Evolutionary conservation across 345 rosid genomes (phyloP).

Genomic region (Citrus cavaleriei): DNA sequence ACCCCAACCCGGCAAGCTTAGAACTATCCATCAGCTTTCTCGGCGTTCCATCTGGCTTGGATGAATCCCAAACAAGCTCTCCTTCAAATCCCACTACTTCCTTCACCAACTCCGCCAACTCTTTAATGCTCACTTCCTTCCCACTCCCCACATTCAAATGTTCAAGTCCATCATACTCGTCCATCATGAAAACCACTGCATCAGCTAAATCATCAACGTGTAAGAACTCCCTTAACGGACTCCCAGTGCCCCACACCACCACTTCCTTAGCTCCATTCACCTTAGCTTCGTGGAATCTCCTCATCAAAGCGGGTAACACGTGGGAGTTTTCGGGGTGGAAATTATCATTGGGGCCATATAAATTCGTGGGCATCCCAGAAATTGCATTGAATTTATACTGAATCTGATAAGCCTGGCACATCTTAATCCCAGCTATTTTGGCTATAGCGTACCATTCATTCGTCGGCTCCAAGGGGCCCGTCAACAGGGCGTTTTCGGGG

Average conservation of each 20-base stretch:
- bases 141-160: slow-evolving; percentile 95
- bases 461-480: slow-evolving; percentile 84
- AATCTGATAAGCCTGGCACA: slow-evolving; percentile 87
- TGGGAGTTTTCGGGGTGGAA: slow-evolving; percentile 94
- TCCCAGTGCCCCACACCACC: slow-evolving; percentile 96
- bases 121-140: slow-evolving; percentile 85
- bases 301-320: slow-evolving; percentile 86
- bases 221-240: slow-evolving; percentile 90
- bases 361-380: slow-evolving; percentile 91
- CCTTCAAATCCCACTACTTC: slow-evolving; percentile 90
- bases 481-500: slow-evolving; percentile 70
- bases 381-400: slow-evolving; percentile 81
- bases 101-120: slow-evolving; percentile 85
- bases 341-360: slow-evolving; percentile 86
- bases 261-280: slow-evolving; percentile 64
- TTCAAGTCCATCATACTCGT: slow-evolving; percentile 64
- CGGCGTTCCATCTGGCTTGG: slow-evolving; percentile 92
- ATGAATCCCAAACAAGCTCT: slow-evolving; percentile 75
- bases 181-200: slow-evolving; percentile 80
- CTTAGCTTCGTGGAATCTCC: slow-evolving; percentile 88
- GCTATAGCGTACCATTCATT: slow-evolving; percentile 96
- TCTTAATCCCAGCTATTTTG: slow-evolving; percentile 89
- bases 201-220: slow-evolving; percentile 98
- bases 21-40: slow-evolving; percentile 97
- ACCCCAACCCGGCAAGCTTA: slow-evolving; percentile 68